These are phyloP conservation scores for Canavalia ensiformis DNA, from an alignment of 306 rosid species.

Conservation along the genomic window DNA sequence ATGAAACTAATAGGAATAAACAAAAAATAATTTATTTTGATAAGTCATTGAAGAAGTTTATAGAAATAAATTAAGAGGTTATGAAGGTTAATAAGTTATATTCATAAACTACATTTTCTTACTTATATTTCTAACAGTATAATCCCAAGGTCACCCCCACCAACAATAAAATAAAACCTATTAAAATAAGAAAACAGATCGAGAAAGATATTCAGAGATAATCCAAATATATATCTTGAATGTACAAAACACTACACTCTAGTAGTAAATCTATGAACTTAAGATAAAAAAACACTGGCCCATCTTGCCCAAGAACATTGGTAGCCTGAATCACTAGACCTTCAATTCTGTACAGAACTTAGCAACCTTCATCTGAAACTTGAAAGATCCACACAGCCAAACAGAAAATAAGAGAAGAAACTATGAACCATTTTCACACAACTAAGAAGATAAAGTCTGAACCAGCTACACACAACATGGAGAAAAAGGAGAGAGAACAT, in stretches of 20 bases:
- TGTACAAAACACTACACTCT: neutral
- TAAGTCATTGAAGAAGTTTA: too few species aligned
- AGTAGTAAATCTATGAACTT: neutral
- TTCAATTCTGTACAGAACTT: neutral
- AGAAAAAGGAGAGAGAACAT: slow-evolving; percentile 7
- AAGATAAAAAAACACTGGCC: neutral
- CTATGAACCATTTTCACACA: neutral
- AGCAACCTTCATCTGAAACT: slow-evolving; percentile 11
- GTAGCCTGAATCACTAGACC: neutral
- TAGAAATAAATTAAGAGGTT: too few species aligned
- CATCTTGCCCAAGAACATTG: neutral
- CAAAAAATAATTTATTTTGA: too few species aligned
- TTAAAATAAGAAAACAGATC: slow-evolving; percentile 7
- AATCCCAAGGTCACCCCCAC: neutral
- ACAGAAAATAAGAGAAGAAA: slow-evolving; percentile 19
- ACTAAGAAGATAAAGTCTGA: neutral
- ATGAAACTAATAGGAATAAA: too few species aligned
- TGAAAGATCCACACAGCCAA: slow-evolving; percentile 14
- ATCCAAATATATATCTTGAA: neutral
- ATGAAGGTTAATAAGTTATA: too few species aligned
- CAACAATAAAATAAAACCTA: slow-evolving; percentile 3
- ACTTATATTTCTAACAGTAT: too few species aligned
- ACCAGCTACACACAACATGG: neutral
- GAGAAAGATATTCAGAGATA: neutral
- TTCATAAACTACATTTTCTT: too few species aligned